phyloP scores from a whole-genome alignment of 2,329 filamentous ascomycete genomes.

The Ceratocystis lukuohia region DNA sequence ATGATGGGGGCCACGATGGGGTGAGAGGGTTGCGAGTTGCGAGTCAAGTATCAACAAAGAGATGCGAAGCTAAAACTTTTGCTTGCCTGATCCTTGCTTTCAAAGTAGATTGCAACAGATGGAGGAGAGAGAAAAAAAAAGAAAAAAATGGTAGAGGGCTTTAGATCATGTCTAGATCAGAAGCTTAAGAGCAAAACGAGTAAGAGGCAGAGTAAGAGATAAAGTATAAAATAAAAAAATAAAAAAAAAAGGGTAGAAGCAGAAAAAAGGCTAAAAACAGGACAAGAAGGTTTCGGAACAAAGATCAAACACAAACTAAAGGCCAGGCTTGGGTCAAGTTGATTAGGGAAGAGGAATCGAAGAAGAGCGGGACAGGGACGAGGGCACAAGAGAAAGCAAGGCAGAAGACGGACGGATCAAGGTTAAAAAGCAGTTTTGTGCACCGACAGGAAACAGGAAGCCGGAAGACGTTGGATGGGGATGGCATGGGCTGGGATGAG shows the following conservation, averaged over 20 bases:
- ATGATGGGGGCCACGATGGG: neutral
- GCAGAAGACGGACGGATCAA: constrained; percentile 7
- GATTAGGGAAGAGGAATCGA: neutral
- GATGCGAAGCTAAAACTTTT: constrained; percentile 3
- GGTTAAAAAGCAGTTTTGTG: constrained; percentile 7
- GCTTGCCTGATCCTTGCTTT: neutral
- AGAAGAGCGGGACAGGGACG: constrained; percentile 6
- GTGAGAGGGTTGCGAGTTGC: constrained; percentile 7
- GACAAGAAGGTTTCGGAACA: neutral
- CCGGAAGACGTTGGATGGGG: constrained; percentile 17
- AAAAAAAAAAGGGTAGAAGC: neutral
- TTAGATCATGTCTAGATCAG: neutral
- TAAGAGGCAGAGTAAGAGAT: neutral
- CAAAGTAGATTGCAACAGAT: neutral
- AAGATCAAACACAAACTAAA: neutral
- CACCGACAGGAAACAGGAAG: constrained; percentile 7
- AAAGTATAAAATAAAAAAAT: neutral
- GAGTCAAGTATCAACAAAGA: neutral
- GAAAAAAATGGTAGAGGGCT: neutral
- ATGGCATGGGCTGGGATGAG: constrained; percentile 9
- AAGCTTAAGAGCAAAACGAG: neutral
- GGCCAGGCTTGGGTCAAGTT: neutral
- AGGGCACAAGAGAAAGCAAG: constrained; percentile 1
- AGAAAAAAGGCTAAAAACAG: neutral
- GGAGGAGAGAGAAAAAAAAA: neutral